phyloP scores from a whole-genome alignment of 192 early-diverging fungal species.

The Rhizoclosmatium sp. region DNA sequence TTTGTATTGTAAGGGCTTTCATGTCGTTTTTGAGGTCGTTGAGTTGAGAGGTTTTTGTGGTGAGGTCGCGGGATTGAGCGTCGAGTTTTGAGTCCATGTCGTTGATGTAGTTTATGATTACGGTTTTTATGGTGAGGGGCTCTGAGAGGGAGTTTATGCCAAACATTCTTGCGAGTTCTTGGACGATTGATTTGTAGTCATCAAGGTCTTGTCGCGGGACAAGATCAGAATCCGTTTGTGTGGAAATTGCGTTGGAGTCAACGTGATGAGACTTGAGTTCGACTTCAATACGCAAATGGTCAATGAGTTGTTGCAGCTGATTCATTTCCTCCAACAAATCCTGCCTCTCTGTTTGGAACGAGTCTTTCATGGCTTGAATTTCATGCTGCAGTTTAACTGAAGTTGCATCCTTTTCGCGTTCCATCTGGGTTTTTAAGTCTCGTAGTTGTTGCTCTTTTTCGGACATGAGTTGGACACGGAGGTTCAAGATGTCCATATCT shows the following conservation, averaged over 20 bases:
- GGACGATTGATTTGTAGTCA: background rate
- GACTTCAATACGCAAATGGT: background rate
- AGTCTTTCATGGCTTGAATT: conserved; percentile 3
- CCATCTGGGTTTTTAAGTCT: conserved; percentile 28
- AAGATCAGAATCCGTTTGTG: background rate
- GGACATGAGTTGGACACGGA: conserved; percentile 51
- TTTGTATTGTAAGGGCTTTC: background rate
- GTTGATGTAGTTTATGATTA: background rate
- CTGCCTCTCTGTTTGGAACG: background rate
- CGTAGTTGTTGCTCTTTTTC: conserved; percentile 56
- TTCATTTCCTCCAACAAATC: background rate
- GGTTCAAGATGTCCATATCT: conserved; percentile 54
- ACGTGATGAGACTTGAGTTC: too few species aligned
- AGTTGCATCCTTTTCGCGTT: conserved; percentile 2
- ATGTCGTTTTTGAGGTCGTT: background rate
- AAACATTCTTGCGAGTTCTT: background rate
- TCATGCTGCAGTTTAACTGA: background rate
- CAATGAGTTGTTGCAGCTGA: background rate
- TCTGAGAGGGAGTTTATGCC: background rate
- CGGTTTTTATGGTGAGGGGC: background rate
- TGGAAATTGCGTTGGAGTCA: background rate
- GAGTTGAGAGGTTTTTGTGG: background rate
- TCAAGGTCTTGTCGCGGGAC: background rate
- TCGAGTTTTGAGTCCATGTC: background rate
- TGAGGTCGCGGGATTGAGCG: background rate